Evolutionary conservation across 371 early-diverging fungal genomes (phyloP).

Genomic region (Choanephora cucurbitarum): DNA sequence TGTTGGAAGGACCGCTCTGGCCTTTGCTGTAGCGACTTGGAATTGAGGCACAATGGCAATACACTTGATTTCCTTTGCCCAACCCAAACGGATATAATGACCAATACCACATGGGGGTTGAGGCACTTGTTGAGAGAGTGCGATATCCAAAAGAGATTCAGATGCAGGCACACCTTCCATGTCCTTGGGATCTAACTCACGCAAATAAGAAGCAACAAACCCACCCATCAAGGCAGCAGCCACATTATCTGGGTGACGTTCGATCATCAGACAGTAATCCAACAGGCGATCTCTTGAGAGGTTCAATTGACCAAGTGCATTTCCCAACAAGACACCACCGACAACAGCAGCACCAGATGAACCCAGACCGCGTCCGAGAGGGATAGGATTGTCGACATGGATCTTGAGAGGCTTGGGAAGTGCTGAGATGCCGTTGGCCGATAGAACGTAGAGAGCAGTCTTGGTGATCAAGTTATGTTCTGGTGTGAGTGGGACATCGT

Average conservation of each 20-base stretch:
- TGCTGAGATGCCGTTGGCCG: slow-evolving; percentile 58
- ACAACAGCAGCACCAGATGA: slow-evolving; percentile 96
- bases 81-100: slow-evolving; percentile 66
- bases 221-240: slow-evolving; percentile 94
- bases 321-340: slow-evolving; percentile 87
- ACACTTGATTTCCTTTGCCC: slow-evolving; percentile 73
- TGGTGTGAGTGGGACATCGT: slow-evolving; percentile 77
- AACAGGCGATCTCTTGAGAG: slow-evolving; percentile 75
- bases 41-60: slow-evolving; percentile 91
- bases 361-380: slow-evolving; percentile 94
- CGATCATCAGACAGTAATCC: slow-evolving; percentile 86
- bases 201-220: slow-evolving; percentile 83
- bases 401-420: slow-evolving; percentile 64
- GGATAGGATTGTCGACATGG: slow-evolving; percentile 87
- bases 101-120: slow-evolving; percentile 70
- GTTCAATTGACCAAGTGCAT: slow-evolving; percentile 69
- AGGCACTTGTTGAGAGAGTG: slow-evolving; percentile 37
- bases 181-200: slow-evolving; percentile 58
- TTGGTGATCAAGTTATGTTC: slow-evolving; percentile 87
- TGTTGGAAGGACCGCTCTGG: slow-evolving; percentile 85
- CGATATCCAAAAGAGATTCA: slow-evolving; percentile 53
- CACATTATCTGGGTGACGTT: slow-evolving; percentile 97
- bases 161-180: slow-evolving; percentile 60
- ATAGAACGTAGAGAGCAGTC: slow-evolving; percentile 84
- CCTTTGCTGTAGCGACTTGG: slow-evolving; percentile 88